These are phyloP conservation scores for Trichocomaceae sp. DNA, from an alignment of 2,329 filamentous ascomycete species.

Conservation along the genomic window DNA sequence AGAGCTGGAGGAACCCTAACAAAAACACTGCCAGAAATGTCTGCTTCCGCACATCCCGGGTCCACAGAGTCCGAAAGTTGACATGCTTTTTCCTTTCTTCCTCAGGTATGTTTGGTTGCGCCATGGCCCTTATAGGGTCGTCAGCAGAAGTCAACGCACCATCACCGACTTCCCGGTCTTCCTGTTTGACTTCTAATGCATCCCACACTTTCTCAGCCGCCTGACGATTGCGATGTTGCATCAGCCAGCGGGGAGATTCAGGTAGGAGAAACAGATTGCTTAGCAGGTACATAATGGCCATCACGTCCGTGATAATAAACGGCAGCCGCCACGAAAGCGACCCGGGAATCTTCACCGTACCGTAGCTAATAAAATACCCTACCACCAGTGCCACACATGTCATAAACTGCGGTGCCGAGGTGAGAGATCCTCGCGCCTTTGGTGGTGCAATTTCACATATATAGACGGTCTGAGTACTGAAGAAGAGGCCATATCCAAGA, in stretches of 20 bases:
- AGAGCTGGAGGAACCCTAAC: constrained; percentile 54
- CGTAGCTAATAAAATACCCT: constrained; percentile 58
- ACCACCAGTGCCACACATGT: constrained; percentile 45
- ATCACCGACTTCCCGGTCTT: neutral
- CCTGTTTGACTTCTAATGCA: neutral
- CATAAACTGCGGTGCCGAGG: constrained; percentile 49
- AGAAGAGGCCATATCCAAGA: constrained; percentile 52
- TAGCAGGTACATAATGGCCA: constrained; percentile 37
- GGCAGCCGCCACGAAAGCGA: constrained; percentile 51
- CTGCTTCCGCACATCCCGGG: constrained; percentile 21
- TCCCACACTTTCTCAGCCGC: constrained; percentile 33
- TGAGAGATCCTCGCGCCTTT: constrained; percentile 44
- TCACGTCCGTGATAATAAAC: constrained; percentile 43
- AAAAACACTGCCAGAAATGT: constrained; percentile 51
- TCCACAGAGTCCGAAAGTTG: constrained; percentile 21
- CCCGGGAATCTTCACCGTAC: constrained; percentile 38
- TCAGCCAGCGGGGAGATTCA: constrained; percentile 51
- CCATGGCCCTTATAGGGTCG: no score
- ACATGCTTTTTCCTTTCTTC: constrained; percentile 30
- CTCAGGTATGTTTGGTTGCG: no score
- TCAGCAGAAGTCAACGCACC: no score
- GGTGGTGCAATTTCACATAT: constrained; percentile 57
- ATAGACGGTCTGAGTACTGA: constrained; percentile 50
- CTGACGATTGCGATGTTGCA: constrained; percentile 38
- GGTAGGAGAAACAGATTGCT: constrained; percentile 42